phyloP scores from a whole-genome alignment of 371 early-diverging fungal species.

The Mucor velutinosus region DNA sequence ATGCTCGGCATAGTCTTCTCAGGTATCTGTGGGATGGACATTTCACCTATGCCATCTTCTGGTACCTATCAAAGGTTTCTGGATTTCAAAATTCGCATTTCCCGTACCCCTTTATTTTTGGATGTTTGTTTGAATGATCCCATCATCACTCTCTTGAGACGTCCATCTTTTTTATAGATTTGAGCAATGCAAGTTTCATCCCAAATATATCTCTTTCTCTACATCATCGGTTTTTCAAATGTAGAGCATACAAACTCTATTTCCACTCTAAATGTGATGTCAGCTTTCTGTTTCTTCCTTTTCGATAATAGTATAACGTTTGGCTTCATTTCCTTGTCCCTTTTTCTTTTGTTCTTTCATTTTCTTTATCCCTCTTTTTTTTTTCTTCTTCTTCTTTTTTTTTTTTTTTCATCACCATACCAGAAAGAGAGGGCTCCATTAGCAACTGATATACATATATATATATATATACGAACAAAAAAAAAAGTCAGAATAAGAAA shows the following conservation, averaged over 20 bases:
- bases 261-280: constrained; percentile 7
- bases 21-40: too few species aligned
- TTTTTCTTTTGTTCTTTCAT: constrained; percentile 7
- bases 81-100: neutral
- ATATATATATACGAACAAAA: neutral
- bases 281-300: neutral
- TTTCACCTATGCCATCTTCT: too few species aligned
- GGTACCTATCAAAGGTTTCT: neutral
- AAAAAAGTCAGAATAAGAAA: constrained; percentile 8
- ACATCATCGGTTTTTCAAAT: neutral
- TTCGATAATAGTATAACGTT: neutral
- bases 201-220: neutral
- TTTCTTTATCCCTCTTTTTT: neutral
- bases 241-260: neutral
- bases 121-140: neutral
- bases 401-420: neutral
- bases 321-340: neutral
- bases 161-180: neutral
- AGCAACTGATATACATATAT: too few species aligned
- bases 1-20: too few species aligned
- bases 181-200: neutral
- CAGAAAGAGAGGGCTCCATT: neutral
- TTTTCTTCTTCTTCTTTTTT: neutral
- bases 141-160: neutral
- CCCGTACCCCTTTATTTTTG: neutral